A percentile compares a stretch with the other conserved stretches of the same genome.
Evolutionary conservation across 139 green algal species (phyloP).

Genomic region (Coelastrella sp.): DNA sequence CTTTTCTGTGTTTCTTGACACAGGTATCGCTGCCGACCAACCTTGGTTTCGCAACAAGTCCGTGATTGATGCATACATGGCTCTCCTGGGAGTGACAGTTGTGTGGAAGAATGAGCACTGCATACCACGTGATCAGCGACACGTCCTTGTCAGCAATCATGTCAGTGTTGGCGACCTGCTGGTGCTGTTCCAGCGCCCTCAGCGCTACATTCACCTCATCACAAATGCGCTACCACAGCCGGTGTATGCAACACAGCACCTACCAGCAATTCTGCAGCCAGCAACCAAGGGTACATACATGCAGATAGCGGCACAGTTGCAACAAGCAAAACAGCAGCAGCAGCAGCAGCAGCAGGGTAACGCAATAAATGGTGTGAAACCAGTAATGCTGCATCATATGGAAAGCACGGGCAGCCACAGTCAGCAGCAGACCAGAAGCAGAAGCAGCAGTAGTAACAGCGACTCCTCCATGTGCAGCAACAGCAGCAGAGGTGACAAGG

Average conservation of each 20-base stretch:
- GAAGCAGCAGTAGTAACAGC: conserved; percentile 45
- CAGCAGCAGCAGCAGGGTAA: conserved; percentile 15
- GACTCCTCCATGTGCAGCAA: no score
- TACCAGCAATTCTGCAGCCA: conserved; percentile 61
- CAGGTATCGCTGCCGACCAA: conserved; percentile 46
- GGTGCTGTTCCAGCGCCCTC: conserved; percentile 60
- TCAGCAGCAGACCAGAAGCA: neutral
- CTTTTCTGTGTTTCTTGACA: neutral
- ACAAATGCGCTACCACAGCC: conserved; percentile 54
- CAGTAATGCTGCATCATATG: neutral
- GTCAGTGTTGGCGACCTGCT: conserved; percentile 68
- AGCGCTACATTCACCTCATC: conserved; percentile 69
- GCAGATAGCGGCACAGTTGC: conserved; percentile 39
- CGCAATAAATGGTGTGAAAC: neutral
- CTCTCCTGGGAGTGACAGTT: conserved; percentile 61
- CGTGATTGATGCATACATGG: conserved; percentile 45
- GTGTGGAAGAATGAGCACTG: conserved; percentile 55
- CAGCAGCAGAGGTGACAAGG: neutral
- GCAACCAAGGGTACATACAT: conserved; percentile 59
- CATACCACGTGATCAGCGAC: conserved; percentile 55
- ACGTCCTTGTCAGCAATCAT: conserved; percentile 76
- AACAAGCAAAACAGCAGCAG: conserved; percentile 9
- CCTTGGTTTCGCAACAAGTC: conserved; percentile 50
- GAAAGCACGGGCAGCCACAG: neutral
- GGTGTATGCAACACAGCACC: conserved; percentile 54